Base-by-base conservation (phyloP, 768 basidiomycete genomes). In the Neoboletus brunneissimus region DNA sequence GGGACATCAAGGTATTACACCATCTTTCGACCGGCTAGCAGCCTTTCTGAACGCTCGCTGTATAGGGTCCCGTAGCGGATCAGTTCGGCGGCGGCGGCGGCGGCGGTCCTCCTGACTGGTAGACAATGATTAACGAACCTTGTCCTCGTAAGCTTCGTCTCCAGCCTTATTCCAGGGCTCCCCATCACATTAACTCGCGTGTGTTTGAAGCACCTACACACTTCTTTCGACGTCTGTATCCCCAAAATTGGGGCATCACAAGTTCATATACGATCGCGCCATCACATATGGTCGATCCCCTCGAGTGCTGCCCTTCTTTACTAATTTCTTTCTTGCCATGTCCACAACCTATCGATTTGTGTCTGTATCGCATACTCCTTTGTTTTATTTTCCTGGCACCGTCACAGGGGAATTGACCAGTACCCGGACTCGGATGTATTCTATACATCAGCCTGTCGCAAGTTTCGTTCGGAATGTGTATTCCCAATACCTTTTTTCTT, bases 101-200 rank as follows among this genome's bases (percentile, higher is more conserved):
- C 9, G 40, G 47, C 3, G 49, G 54, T 16, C 45, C 55, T 43
- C 59, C 71, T 10, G 72, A 73, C 64, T 72, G 70, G 70, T 69
- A 60, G 57, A 47, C 35, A 9, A 25, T 48, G 49, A 51, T 41
- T 23, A n/a, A 41, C 12, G 32, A 41, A 16, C 12, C 43, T 47
- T 40, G 22, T 27, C 25, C 57, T 55, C 48, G 62, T 68, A 51
- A 55, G 66, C 20, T 22, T 51, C 7, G 43, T 50, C 51, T 40
- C 34, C 18, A 18, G 15, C n/a, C 10, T 18, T 50, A 25, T 54
- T 49, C 25, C 18, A 31, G 18, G 31, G 34, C 54, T 16, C n/a
- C 22, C 13, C 16, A 25, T 40, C 20, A 43, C 42, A 35, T 48
- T 65, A 23, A 65, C 51, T n/a, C 20, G 22, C 42, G 35, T 35